phyloP scores from a whole-genome alignment of 2,329 filamentous ascomycete genomes.

The Zopfia rhizophila region DNA sequence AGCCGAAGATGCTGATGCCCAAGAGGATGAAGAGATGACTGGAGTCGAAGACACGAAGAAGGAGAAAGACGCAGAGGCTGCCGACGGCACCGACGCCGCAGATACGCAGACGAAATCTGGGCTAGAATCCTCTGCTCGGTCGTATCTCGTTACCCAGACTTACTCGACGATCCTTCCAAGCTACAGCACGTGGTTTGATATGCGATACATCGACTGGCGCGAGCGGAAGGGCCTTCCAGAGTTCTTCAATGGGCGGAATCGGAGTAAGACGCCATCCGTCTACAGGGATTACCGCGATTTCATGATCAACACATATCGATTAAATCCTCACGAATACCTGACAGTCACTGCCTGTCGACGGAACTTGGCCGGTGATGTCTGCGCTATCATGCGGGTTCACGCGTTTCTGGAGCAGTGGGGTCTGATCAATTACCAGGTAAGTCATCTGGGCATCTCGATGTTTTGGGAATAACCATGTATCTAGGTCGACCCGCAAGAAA shows the following conservation, averaged over 20 bases:
- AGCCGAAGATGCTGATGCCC: constrained; percentile 66
- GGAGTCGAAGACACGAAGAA: constrained; percentile 51
- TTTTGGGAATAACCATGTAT: no score
- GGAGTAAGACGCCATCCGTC: constrained; percentile 95
- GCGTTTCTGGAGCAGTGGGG: constrained; percentile 99
- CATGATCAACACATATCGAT: constrained; percentile 98
- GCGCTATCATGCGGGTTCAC: constrained; percentile 98
- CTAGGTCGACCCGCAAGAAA: constrained; percentile 93
- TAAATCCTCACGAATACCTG: constrained; percentile 95
- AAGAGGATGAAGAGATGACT: constrained; percentile 78
- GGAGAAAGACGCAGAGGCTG: constrained; percentile 46
- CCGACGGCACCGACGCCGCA: constrained; percentile 43
- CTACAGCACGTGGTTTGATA: constrained; percentile 99
- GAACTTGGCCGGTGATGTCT: constrained; percentile 96
- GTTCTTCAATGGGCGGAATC: constrained; percentile 98
- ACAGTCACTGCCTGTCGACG: constrained; percentile 96
- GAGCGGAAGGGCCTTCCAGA: constrained; percentile 96
- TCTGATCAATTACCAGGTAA: constrained; percentile 97
- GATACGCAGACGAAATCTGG: constrained; percentile 79
- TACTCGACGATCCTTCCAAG: constrained; percentile 96
- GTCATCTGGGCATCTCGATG: no score
- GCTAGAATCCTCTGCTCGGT: constrained; percentile 85
- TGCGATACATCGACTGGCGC: constrained; percentile 89
- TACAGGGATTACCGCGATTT: constrained; percentile 99
- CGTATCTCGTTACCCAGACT: constrained; percentile 91